Percentiles rank a stretch among this genome's conserved stretches.
These are phyloP conservation scores for Thuja plicata DNA, from an alignment of 83 land plant genomes.

Conservation along the genomic window DNA sequence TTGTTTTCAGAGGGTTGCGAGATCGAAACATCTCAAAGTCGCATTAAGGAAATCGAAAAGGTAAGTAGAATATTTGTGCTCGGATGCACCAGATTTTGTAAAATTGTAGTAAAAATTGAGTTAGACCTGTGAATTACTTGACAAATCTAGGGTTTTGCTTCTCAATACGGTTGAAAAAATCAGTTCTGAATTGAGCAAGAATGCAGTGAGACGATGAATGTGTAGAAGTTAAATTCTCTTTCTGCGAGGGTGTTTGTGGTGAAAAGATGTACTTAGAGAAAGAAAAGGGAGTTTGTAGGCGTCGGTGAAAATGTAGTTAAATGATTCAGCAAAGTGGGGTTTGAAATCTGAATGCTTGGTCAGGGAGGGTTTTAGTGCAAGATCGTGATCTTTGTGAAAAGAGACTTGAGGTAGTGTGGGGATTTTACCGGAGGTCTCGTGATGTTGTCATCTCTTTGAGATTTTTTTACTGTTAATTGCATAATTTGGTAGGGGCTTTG, in stretches of 20 bases:
- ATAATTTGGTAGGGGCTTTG: neutral
- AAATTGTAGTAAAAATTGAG: neutral
- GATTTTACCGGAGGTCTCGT: neutral
- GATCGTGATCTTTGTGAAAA: neutral
- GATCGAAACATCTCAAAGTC: neutral
- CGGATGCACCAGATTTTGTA: neutral
- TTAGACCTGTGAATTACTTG: neutral
- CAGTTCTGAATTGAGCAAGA: neutral
- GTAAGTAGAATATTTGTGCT: neutral
- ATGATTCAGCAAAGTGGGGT: neutral
- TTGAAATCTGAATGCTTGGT: neutral
- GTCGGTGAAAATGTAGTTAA: neutral
- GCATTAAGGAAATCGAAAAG: neutral
- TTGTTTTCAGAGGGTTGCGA: neutral
- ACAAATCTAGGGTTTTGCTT: neutral
- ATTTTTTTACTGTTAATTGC: neutral
- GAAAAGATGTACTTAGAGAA: neutral
- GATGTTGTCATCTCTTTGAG: neutral
- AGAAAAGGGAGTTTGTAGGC: neutral
- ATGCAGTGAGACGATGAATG: neutral
- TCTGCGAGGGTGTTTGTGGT: neutral
- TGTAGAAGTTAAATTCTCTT: neutral
- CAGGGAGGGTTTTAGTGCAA: neutral
- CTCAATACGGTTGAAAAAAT: neutral
- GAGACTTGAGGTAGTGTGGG: neutral